Percentiles rank a stretch among this genome's conserved stretches.
Evolutionary conservation across 2,329 filamentous ascomycete species (phyloP).

Genomic region (Elsinoe perseae): DNA sequence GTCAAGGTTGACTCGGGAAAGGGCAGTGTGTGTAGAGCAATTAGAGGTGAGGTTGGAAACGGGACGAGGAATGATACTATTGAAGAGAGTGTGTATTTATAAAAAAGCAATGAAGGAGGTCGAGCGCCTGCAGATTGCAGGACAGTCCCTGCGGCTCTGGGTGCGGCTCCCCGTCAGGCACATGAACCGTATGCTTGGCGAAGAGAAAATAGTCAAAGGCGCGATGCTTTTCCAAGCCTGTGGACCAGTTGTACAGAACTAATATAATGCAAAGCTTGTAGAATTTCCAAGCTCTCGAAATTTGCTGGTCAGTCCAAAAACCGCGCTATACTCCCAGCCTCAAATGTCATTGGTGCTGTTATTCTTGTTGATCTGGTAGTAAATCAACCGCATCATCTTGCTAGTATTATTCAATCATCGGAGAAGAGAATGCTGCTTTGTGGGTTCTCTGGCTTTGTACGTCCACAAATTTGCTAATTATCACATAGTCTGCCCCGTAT

Average conservation of each 20-base stretch:
- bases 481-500: slow-evolving; percentile 65
- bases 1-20: neutral
- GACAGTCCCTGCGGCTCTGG: slow-evolving; percentile 1
- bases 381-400: too few species aligned
- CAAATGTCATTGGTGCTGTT: too few species aligned
- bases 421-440: slow-evolving; percentile 8
- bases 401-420: too few species aligned
- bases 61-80: neutral
- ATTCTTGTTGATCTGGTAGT: too few species aligned
- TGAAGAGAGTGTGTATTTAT: neutral
- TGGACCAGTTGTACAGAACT: neutral
- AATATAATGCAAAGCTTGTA: too few species aligned
- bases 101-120: neutral
- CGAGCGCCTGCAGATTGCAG: slow-evolving; percentile 1
- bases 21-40: neutral
- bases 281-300: too few species aligned
- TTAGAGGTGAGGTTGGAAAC: neutral
- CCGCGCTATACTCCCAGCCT: too few species aligned
- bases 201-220: neutral
- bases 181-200: slow-evolving; percentile 7
- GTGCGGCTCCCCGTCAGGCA: slow-evolving; percentile 1
- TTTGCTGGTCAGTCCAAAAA: too few species aligned
- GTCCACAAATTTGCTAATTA: neutral
- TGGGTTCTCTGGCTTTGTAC: neutral
- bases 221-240: too few species aligned